phyloP scores from a whole-genome alignment of 805 yeast genomes.

The Suhomyces vadensis region DNA sequence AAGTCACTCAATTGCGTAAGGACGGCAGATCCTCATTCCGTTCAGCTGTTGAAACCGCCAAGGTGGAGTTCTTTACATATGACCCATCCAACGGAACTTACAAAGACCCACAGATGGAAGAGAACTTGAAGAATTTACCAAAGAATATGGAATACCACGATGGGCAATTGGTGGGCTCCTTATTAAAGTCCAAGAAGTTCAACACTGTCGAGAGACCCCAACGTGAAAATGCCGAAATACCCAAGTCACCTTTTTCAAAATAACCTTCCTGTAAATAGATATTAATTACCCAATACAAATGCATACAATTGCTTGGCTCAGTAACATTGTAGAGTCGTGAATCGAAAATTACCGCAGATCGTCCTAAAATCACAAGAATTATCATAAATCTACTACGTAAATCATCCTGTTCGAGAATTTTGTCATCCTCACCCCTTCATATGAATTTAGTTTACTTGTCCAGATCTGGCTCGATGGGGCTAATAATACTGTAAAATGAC shows the following conservation, averaged over 20 bases:
- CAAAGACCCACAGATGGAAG: conserved; percentile 21
- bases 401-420: too few species aligned
- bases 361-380: too few species aligned
- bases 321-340: too few species aligned
- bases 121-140: conserved; percentile 37
- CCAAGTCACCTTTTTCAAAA: conserved; percentile 14
- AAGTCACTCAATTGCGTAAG: conserved; percentile 46
- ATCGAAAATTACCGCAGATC: too few species aligned
- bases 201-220: conserved; percentile 29
- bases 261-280: conserved; percentile 6
- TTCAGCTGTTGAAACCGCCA: conserved; percentile 57
- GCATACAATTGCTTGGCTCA: too few species aligned
- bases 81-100: conserved; percentile 32
- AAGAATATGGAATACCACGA: conserved; percentile 27
- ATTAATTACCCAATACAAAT: too few species aligned
- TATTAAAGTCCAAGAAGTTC: conserved; percentile 35
- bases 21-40: conserved; percentile 57
- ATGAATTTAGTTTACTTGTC: too few species aligned
- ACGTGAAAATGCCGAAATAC: conserved; percentile 15
- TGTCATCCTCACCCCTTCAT: too few species aligned
- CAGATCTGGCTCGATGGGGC: too few species aligned
- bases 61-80: conserved; percentile 35
- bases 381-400: too few species aligned
- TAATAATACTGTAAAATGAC: too few species aligned
- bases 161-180: conserved; percentile 24